A percentile compares a stretch with the other conserved stretches of the same genome.
Conservation (phyloP, 2,329 filamentous ascomycete genomes). For the Venturia pyrina region DNA sequence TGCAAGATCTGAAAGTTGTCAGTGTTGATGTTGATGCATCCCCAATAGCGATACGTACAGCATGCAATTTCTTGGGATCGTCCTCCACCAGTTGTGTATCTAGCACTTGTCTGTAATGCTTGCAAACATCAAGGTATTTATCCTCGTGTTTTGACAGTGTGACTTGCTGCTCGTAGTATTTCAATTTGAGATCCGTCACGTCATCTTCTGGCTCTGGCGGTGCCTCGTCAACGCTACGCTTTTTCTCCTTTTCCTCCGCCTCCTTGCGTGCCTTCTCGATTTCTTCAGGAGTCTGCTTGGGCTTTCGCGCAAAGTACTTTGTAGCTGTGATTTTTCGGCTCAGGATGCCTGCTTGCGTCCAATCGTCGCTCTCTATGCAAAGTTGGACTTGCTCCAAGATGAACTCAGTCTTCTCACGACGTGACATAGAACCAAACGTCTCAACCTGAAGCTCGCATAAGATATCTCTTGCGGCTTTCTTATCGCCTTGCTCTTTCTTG, state of each 20-base stretch:
- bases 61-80: conserved; percentile 73
- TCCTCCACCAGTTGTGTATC: conserved; percentile 94
- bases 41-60: conserved; percentile 41
- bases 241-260: conserved; percentile 72
- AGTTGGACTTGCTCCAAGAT: conserved; percentile 90
- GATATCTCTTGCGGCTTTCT: conserved; percentile 82
- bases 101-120: conserved; percentile 92
- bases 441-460: conserved; percentile 97
- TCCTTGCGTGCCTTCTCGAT: conserved; percentile 85
- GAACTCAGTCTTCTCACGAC: conserved; percentile 97
- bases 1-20: conserved; percentile 59
- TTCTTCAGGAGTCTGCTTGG: conserved; percentile 82
- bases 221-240: conserved; percentile 65
- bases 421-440: conserved; percentile 96
- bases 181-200: conserved; percentile 90
- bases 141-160: conserved; percentile 89
- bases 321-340: conserved; percentile 89
- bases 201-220: conserved; percentile 73
- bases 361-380: conserved; percentile 92
- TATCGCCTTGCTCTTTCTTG: conserved; percentile 90
- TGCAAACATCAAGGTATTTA: conserved; percentile 96
- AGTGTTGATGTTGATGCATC: conserved; percentile 11
- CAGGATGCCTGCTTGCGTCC: conserved; percentile 89
- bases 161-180: conserved; percentile 96
- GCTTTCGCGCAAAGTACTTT: conserved; percentile 78